Conservation (phyloP, 1,284 basidiomycete genomes). For the Amylostereum chailletii region DNA sequence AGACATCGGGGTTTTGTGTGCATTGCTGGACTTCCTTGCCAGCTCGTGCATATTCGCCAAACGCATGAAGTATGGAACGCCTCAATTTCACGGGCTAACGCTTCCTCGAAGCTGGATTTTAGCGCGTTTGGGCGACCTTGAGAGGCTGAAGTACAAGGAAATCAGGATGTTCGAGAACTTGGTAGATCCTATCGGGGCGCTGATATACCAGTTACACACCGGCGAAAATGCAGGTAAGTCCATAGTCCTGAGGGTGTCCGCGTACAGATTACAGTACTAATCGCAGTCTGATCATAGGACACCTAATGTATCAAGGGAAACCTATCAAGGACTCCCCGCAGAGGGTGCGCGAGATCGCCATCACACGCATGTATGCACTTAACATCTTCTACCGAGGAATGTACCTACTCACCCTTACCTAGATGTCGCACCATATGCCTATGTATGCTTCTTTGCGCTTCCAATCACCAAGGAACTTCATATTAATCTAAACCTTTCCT, state of each 20-base stretch:
- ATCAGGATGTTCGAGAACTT: conserved; percentile 14
- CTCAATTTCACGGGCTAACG: conserved; percentile 29
- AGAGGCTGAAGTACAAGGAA: not conserved
- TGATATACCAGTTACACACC: conserved; percentile 26
- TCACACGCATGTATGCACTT: conserved; percentile 31
- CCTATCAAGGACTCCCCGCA: conserved; percentile 10
- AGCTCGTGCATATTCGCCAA: conserved; percentile 26
- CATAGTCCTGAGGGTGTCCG: not conserved
- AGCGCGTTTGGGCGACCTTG: conserved; percentile 12
- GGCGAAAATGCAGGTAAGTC: conserved; percentile 17
- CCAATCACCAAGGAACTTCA: not conserved
- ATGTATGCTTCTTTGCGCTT: conserved; percentile 14
- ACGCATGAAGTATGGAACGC: conserved; percentile 14
- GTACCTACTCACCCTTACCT: not conserved
- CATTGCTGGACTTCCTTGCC: conserved; percentile 35
- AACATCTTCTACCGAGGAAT: not conserved
- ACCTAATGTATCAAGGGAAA: conserved; percentile 22
- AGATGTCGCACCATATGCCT: conserved; percentile 30
- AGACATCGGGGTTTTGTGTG: conserved; percentile 35
- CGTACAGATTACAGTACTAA: not conserved
- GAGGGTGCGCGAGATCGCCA: conserved; percentile 22
- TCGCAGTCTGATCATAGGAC: conserved; percentile 7
- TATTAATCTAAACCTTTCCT: not conserved
- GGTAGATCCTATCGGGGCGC: conserved; percentile 13
- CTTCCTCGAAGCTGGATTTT: conserved; percentile 41